These are phyloP conservation scores for Myriosclerotinia duriaeana DNA, from an alignment of 2,329 filamentous ascomycete genomes.

Conservation along the genomic window DNA sequence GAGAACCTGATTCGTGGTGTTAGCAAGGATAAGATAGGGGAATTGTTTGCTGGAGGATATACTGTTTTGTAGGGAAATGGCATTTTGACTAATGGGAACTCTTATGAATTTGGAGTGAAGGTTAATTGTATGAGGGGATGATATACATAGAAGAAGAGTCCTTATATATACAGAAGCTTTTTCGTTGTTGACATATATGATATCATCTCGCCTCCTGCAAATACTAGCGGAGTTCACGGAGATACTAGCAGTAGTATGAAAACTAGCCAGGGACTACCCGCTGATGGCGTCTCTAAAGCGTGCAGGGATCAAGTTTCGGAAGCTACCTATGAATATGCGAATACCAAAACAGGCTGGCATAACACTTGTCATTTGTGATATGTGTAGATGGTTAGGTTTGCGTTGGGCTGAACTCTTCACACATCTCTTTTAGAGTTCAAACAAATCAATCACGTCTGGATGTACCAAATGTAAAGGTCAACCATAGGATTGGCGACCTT, in stretches of 20 bases:
- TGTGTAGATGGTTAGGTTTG: neutral
- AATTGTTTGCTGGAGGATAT: neutral
- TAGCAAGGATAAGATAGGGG: neutral
- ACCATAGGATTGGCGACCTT: too few relatives aligned
- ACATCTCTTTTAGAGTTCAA: too few relatives aligned
- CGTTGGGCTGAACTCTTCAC: too few relatives aligned
- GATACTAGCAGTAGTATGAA: neutral
- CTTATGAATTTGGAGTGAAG: neutral
- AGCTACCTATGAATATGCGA: neutral
- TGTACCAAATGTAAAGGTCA: too few relatives aligned
- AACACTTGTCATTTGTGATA: neutral
- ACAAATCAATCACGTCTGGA: too few relatives aligned
- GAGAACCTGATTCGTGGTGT: constrained; percentile 48
- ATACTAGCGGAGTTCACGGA: neutral
- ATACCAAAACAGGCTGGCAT: neutral
- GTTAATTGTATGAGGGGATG: neutral
- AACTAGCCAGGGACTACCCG: neutral
- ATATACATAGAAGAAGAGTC: too few relatives aligned
- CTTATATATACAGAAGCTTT: neutral
- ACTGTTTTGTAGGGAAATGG: constrained; percentile 5
- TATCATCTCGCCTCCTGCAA: neutral
- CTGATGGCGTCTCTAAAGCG: neutral
- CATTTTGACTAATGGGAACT: neutral
- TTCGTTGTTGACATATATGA: neutral
- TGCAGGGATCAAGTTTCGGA: neutral